Percentiles rank a stretch among this genome's conserved stretches.
These are phyloP conservation scores for Populus tremula DNA, from an alignment of 345 rosid species.

Conservation along the genomic window DNA sequence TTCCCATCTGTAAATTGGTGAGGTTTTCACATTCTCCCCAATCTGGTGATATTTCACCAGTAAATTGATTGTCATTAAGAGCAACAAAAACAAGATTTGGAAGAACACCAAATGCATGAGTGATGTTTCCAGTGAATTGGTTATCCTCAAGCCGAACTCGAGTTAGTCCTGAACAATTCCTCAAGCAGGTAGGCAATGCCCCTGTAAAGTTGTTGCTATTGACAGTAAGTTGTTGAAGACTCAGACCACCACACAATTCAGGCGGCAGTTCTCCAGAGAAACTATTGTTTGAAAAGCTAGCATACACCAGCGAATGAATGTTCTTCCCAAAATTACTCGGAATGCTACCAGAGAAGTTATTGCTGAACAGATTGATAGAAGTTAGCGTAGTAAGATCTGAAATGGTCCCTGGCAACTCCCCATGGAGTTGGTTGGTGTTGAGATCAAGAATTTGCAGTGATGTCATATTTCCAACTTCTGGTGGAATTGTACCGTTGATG, in stretches of 20 bases:
- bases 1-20: constrained; percentile 46
- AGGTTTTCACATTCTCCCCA: constrained; percentile 68
- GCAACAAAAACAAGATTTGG: constrained; percentile 36
- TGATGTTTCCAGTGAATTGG: constrained; percentile 53
- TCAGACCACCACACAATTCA: constrained; percentile 46
- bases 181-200: constrained; percentile 55
- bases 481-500: constrained; percentile 51
- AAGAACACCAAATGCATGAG: constrained; percentile 50
- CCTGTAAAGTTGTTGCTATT: constrained; percentile 55
- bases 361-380: constrained; percentile 39
- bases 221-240: constrained; percentile 34
- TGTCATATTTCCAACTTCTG: constrained; percentile 51
- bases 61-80: constrained; percentile 47
- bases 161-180: constrained; percentile 32
- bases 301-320: constrained; percentile 34
- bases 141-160: constrained; percentile 51
- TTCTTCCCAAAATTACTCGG: constrained; percentile 54
- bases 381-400: constrained; percentile 36
- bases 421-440: constrained; percentile 44
- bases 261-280: constrained; percentile 59
- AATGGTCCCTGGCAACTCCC: constrained; percentile 53
- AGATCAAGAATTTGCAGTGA: constrained; percentile 38
- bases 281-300: constrained; percentile 56
- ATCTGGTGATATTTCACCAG: constrained; percentile 45
- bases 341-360: constrained; percentile 50